Evolutionary conservation across 1,284 basidiomycete genomes (phyloP), one percentile per base, ranked within the genome.

Genomic region (Tilletia horrida): DNA sequence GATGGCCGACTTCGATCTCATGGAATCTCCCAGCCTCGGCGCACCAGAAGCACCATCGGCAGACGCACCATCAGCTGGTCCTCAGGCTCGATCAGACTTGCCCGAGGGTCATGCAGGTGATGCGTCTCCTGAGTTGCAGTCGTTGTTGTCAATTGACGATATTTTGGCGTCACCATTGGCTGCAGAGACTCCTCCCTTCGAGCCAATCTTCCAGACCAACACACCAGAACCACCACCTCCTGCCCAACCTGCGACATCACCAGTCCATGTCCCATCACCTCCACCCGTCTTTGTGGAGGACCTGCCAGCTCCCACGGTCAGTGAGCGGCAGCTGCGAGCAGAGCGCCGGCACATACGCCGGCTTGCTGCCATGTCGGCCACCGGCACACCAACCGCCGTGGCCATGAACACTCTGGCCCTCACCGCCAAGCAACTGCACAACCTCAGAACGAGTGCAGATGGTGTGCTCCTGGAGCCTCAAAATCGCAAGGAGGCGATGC

Each of bases 281-380:
- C 6, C 35, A 1, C 76, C 78, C 0, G 67, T 75, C 0, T 81
- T 80, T 63, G 73, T 75, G 16, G 80, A 81, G 66, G 72, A 76
- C 43, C 76, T 78, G 65, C 77, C 77, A 21, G 27, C 62, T 21
- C 70, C 75, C 9, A 79, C 79, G 66, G 66, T 78, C 62, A 80
- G 80, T 69, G 78, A 80, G 66, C 79, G 80, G 40, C 78, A 78
- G 0, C 71, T 81, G 31, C 81, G 80, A 78, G 80, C 79, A 13
- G 80, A 80, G 69, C 72, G 74, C 62, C 79, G 76, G 68, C 70
- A 71, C 31, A 47, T 67, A 1, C 66, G 67, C 16, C 67, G 69
- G 25, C 43, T 62, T n/a, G 80, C n/a, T n/a, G n/a, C n/a, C n/a
- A n/a, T n/a, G n/a, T 52, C 64, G 35, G 25, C 66, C 42, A 66